Percentiles rank a stretch among this genome's conserved stretches.
Conservation (phyloP, 768 basidiomycete species). For the Collybia mongolica region DNA sequence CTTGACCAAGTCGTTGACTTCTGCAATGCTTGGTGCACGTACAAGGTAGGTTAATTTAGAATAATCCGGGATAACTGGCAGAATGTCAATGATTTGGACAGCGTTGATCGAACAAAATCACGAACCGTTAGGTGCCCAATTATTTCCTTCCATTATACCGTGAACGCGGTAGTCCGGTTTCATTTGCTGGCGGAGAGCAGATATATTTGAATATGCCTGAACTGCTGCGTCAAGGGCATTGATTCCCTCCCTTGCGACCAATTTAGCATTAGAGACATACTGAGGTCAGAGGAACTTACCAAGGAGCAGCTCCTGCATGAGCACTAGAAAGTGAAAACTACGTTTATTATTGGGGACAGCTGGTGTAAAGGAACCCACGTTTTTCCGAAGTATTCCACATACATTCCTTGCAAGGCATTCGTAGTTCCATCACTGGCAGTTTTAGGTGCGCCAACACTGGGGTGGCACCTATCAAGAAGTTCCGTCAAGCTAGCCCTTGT, state of each 20-base stretch:
- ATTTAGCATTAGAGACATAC: conserved; percentile 2
- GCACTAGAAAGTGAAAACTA: conserved; percentile 43
- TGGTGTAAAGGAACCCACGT: conserved; percentile 42
- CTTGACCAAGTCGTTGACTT: conserved; percentile 51
- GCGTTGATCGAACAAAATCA: background rate
- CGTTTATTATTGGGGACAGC: background rate
- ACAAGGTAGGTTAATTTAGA: conserved; percentile 72
- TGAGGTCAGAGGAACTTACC: conserved; percentile 33
- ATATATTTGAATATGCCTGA: conserved; percentile 75
- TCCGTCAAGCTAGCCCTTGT: background rate
- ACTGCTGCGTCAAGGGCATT: conserved; percentile 91
- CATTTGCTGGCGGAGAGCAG: conserved; percentile 84
- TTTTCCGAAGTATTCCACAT: conserved; percentile 73
- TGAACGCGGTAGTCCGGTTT: conserved; percentile 80
- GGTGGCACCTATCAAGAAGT: conserved; percentile 62
- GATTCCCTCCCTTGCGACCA: conserved; percentile 59
- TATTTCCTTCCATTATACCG: conserved; percentile 68
- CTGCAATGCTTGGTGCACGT: conserved; percentile 62
- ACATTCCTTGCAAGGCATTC: conserved; percentile 62
- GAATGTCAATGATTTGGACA: background rate
- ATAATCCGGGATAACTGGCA: conserved; percentile 80
- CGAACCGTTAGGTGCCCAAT: conserved; percentile 71
- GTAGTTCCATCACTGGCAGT: conserved; percentile 52
- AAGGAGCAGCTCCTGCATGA: conserved; percentile 79
- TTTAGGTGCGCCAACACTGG: conserved; percentile 51